Evolutionary conservation across 129 eudicot genomes (phyloP).

Genomic region (Chrysanthemum makinoi): DNA sequence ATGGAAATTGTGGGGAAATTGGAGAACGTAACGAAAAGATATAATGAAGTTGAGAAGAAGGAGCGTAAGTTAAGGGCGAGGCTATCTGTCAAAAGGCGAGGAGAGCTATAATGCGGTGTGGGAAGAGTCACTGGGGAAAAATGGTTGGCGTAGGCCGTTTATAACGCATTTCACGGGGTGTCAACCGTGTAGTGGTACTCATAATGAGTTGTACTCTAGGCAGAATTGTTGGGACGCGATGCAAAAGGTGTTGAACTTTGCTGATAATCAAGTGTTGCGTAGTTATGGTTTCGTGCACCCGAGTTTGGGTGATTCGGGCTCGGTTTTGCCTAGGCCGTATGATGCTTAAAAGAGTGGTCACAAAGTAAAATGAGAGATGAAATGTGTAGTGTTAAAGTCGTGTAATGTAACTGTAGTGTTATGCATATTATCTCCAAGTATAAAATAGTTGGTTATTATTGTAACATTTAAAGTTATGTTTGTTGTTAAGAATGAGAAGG

Average conservation of each 20-base stretch:
- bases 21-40: constrained; percentile 37
- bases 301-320: constrained; percentile 22
- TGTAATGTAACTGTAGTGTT: neutral
- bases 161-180: constrained; percentile 73
- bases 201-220: constrained; percentile 39
- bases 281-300: constrained; percentile 40
- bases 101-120: constrained; percentile 44
- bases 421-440: too few relatives aligned
- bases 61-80: constrained; percentile 51
- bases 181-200: constrained; percentile 58
- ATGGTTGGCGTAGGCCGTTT: constrained; percentile 65
- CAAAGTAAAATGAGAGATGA: neutral
- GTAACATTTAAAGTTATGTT: too few relatives aligned
- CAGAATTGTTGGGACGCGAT: constrained; percentile 50
- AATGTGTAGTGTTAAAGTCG: neutral
- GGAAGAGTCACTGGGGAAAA: constrained; percentile 46
- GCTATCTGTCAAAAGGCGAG: constrained; percentile 59
- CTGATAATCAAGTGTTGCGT: constrained; percentile 37
- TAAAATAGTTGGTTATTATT: too few relatives aligned
- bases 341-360: constrained; percentile 18
- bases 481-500: too few relatives aligned
- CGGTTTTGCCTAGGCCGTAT: constrained; percentile 28
- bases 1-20: constrained; percentile 57
- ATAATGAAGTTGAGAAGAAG: constrained; percentile 41
- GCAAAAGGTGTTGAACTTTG: constrained; percentile 59